Evolutionary conservation across 2,329 filamentous ascomycete species (phyloP), one percentile per base, ranked within the genome.

Genomic region (Diplodia intermedia): DNA sequence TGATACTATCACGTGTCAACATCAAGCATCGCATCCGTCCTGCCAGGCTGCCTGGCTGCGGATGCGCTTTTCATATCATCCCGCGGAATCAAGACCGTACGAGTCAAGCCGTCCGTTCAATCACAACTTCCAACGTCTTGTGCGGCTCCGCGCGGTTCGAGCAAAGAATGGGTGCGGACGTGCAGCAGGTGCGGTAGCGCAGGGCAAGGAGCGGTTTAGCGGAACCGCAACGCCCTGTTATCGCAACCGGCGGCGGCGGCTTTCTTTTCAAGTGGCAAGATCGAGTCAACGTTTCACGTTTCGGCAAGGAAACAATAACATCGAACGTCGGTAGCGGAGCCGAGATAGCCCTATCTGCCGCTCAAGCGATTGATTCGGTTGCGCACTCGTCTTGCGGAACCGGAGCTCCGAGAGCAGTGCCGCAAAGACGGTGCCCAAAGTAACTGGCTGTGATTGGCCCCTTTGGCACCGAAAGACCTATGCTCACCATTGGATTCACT

Each of bases 271-370:
- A 47, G 43, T 47, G 43, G 43, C 43, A 20, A 20, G 43, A 9
- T n/a, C 43, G n/a, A 20, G 43, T 20, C 43, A 47, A 47, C 43
- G 43, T 47, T 47, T 47, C n/a, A 47, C 43, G 9, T 47, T 47
- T 47, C 43, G 43, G 43, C 43, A 47, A 20, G n/a, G 43, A 20
- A 47, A 47, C 43, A 47, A 47, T 47, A 47, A 47, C 43, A 47
- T 47, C 43, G 43, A 47, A 47, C 43, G 43, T 47, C 20, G 43
- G 43, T 47, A 47, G 43, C 43, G 43, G 43, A 47, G 43, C 43
- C 43, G 43, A 47, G 43, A 47, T 20, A 47, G 43, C 43, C 43
- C n/a, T 47, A 47, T 47, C 43, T 47, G 18, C 43, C 43, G 43
- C 9, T 47, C 43, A 47, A 47, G 43, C 43, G 43, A 47, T 20